Evolutionary conservation across 169 alveolate genomes (phyloP), one percentile per base, ranked within the genome.

Genomic region (Plasmodium blacklocki): DNA sequence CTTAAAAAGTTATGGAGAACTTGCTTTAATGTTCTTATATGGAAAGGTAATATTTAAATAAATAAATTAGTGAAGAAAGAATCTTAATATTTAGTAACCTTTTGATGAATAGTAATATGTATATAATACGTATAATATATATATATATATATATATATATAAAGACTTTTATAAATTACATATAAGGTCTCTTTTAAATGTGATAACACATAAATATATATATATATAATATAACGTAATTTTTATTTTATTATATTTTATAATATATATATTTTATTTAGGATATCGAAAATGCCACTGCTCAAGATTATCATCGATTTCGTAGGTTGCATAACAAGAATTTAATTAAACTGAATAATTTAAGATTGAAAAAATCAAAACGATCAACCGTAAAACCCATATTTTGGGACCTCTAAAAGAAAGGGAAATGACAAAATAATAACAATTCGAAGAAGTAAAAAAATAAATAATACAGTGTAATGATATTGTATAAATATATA

Each of bases 1-100:
- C n/a, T 93, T 92, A 80, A 94, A 92, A 76, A 76, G 94, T 26
- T 94, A 94, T 78, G 96, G 96, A n/a, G 95, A 94, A 63, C 92
- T 94, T 45, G 88, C 93, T 45, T 85, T 88, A 56, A 94, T 94
- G 96, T 94, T 94, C 43, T 92, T 94, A 26, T 88, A 94, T 39
- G 96, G 96, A 32, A 90, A 92, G 93, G 96, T 78, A 72, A 58
- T 58, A 49, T 59, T 18, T n/a, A n/a, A 5, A 43, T 29, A 18
- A 50, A 12, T 15, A 64, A 64, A 15, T 29, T 63, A 63, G 23
- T 18, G 39, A 21, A 21, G 8, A 23, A 63, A 26, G 0, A 19
- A 23, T 8, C 9, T 9, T 26, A 23, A 18, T 26, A 18, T 6
- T 12, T 18, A 19, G 50, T 63, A 63, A 63, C 15, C 63, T 7